phyloP scores from a whole-genome alignment of 805 yeast species.

The Candida tibetensis region DNA sequence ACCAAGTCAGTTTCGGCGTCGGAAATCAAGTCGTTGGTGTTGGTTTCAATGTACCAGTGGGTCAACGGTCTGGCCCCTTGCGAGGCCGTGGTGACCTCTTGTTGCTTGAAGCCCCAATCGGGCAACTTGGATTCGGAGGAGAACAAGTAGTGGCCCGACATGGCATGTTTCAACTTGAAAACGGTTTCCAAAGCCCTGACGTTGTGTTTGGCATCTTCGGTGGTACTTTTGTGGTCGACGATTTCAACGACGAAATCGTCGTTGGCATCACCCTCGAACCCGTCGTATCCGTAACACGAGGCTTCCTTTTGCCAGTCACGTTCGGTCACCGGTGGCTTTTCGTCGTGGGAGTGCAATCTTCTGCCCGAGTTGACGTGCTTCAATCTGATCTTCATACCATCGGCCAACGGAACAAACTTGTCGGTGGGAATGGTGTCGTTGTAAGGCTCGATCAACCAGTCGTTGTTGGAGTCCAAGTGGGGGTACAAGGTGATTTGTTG shows the following conservation, averaged over 20 bases:
- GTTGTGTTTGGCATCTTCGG: constrained; percentile 51
- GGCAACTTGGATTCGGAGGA: constrained; percentile 77
- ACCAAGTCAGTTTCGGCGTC: constrained; percentile 21
- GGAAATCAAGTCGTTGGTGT: constrained; percentile 49
- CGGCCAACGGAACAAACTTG: constrained; percentile 57
- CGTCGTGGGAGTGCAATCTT: constrained; percentile 81
- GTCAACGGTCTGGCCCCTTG: constrained; percentile 61
- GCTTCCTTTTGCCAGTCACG: constrained; percentile 85
- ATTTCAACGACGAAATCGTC: constrained; percentile 80
- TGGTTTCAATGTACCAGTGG: constrained; percentile 74
- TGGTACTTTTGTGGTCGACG: constrained; percentile 49
- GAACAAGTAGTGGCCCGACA: constrained; percentile 74
- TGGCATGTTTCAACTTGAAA: constrained; percentile 73
- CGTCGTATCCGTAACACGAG: constrained; percentile 71
- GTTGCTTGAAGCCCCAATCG: constrained; percentile 80
- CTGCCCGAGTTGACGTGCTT: constrained; percentile 55
- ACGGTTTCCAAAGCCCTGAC: constrained; percentile 67
- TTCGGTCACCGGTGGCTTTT: constrained; percentile 73
- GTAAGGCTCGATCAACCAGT: constrained; percentile 68
- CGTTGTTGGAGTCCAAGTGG: constrained; percentile 70
- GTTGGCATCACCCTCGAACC: constrained; percentile 78
- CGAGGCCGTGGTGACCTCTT: constrained; percentile 77
- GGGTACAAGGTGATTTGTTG: constrained; percentile 82
- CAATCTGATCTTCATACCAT: constrained; percentile 71
- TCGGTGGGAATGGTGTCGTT: constrained; percentile 56